phyloP scores from a whole-genome alignment of 805 yeast species.

The Metschnikowia kofuensis region DNA sequence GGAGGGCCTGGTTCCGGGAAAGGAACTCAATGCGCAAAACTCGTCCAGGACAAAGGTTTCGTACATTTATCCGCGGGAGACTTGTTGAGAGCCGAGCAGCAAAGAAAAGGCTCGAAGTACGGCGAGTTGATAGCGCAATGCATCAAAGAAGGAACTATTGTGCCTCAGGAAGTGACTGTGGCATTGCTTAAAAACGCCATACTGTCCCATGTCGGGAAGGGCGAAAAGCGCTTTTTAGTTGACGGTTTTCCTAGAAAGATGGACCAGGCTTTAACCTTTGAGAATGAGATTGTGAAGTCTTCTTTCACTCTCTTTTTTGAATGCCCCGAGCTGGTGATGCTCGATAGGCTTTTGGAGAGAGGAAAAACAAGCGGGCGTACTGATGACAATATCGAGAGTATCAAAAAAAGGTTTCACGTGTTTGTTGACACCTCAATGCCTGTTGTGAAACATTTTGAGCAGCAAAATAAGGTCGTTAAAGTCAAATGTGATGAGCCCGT shows the following conservation, averaged over 20 bases:
- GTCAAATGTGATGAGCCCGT: slow-evolving; percentile 78
- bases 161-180: slow-evolving; percentile 89
- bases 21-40: slow-evolving; percentile 90
- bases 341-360: slow-evolving; percentile 78
- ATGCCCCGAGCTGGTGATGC: slow-evolving; percentile 81
- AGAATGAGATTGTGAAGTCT: slow-evolving; percentile 68
- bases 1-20: slow-evolving; percentile 99
- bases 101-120: slow-evolving; percentile 72
- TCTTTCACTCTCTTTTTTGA: slow-evolving; percentile 72
- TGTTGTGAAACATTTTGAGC: slow-evolving; percentile 79
- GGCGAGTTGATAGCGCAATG: slow-evolving; percentile 83
- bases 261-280: slow-evolving; percentile 97
- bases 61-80: slow-evolving; percentile 97
- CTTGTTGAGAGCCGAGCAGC: slow-evolving; percentile 87
- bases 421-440: slow-evolving; percentile 91
- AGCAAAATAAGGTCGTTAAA: slow-evolving; percentile 71
- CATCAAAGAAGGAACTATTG: slow-evolving; percentile 86
- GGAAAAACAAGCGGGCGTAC: slow-evolving; percentile 93
- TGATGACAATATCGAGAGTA: slow-evolving; percentile 90
- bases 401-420: slow-evolving; percentile 82
- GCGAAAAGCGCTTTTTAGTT: slow-evolving; percentile 66
- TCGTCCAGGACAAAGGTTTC: slow-evolving; percentile 77
- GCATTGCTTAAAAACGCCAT: slow-evolving; percentile 82
- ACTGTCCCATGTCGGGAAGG: slow-evolving; percentile 45
- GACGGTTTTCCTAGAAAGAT: slow-evolving; percentile 98